Conservation (phyloP, 257 asterid genomes). For the Salvia rosmarinus region DNA sequence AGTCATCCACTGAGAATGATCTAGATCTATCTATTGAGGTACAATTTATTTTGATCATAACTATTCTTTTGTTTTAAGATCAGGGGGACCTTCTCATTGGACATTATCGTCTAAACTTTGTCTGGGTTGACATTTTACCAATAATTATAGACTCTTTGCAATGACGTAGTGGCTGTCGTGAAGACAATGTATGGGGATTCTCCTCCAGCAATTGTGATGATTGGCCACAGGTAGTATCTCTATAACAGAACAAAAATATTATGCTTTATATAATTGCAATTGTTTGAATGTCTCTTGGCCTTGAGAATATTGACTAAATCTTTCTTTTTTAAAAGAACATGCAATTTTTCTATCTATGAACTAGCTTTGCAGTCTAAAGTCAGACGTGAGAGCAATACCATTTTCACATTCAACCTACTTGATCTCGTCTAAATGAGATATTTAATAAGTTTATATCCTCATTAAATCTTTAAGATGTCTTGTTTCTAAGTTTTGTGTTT, state of each 20-base stretch:
- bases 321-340: neutral
- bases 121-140: conserved; percentile 31
- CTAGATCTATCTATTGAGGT: conserved; percentile 90
- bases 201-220: conserved; percentile 90
- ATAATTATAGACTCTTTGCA: conserved; percentile 69
- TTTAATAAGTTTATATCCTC: conserved; percentile 9
- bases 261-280: conserved; percentile 9
- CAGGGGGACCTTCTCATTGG: neutral
- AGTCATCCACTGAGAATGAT: conserved; percentile 80
- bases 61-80: conserved; percentile 24
- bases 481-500: neutral
- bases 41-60: conserved; percentile 19
- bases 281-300: conserved; percentile 17
- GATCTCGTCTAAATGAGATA: conserved; percentile 1
- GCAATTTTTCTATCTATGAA: neutral
- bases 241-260: conserved; percentile 20
- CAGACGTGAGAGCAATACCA: neutral
- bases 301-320: neutral
- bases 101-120: conserved; percentile 22
- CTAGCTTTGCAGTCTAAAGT: neutral
- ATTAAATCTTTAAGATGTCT: neutral
- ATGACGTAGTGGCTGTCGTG: conserved; percentile 80
- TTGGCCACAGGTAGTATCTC: conserved; percentile 86
- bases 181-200: conserved; percentile 87
- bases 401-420: conserved; percentile 20